Evolutionary conservation across 495 filamentous ascomycete species (phyloP).

Genomic region (Aspergillus heteromorphus): DNA sequence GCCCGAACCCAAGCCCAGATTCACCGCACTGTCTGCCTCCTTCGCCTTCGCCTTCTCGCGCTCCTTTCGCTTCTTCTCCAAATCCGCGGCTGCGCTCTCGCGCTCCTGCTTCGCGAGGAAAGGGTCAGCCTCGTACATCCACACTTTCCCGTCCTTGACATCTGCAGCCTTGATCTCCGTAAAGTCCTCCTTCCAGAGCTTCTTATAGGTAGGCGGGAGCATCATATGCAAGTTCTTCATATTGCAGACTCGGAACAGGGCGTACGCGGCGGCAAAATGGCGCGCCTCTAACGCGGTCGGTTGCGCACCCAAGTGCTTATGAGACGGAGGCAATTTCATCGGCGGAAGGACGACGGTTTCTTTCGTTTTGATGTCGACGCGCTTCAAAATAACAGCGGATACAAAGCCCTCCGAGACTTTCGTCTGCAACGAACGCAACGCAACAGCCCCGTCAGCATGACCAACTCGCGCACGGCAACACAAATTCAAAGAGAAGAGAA

Average conservation of each 20-base stretch:
- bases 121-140: constrained; percentile 96
- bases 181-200: constrained; percentile 84
- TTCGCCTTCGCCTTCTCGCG: constrained; percentile 57
- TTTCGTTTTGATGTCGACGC: constrained; percentile 75
- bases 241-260: constrained; percentile 82
- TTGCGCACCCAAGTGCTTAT: constrained; percentile 62
- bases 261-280: constrained; percentile 88
- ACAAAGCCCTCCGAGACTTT: constrained; percentile 61
- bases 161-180: constrained; percentile 72
- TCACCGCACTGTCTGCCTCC: constrained; percentile 47
- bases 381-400: constrained; percentile 71
- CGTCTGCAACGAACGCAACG: constrained; percentile 31
- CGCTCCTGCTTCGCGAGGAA: constrained; percentile 74
- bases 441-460: constrained; percentile 7
- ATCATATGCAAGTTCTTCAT: constrained; percentile 93
- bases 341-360: constrained; percentile 69
- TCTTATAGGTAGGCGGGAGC: constrained; percentile 82
- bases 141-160: constrained; percentile 66
- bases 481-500: too few relatives aligned
- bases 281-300: constrained; percentile 80
- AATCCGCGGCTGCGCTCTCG: constrained; percentile 63
- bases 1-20: constrained; percentile 28
- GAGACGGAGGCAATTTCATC: constrained; percentile 69
- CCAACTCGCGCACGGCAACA: background rate
- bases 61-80: constrained; percentile 66